Evolutionary conservation across 169 alveolate genomes (phyloP), one percentile per base, ranked within the genome.

Genomic region (Blepharisma undulans): DNA sequence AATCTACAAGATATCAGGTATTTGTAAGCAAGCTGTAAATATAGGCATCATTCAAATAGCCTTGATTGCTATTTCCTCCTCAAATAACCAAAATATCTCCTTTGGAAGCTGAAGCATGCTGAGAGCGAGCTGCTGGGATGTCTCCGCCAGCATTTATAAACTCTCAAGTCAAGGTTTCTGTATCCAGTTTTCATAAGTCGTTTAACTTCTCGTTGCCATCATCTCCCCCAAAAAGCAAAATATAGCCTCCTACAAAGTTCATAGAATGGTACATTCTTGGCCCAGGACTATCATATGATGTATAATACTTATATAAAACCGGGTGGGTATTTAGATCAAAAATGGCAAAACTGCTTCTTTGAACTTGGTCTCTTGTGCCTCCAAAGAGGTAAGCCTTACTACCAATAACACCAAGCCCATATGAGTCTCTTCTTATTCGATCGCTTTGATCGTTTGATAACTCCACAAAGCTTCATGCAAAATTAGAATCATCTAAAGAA

Each of bases 101-200:
- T 19, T 19, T 14, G 36, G 33, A 14, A 19, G 18, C 30, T 18
- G 84, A 25, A 19, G 84, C n/a, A 76, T 97, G 98, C 4, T 98
- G 98, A 81, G 96, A 97, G 36, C 98, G 92, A 6, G 95, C 95
- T 59, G 93, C 78, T 14, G 98, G 98, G 25, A 92, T 48, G 48
- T 92, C 92, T 4, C 97, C 96, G 76, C 76, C 76, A 71, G 94
- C 86, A n/a, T 85, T 33, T 8, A 92, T 71, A 30, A 93, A 61
- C 61, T 74, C 92, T 95, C 96, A 92, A 30, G 32, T 60, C 22
- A 27, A 72, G 1, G 81, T 61, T 14, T 60, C 78, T 0, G 92
- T 82, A 71, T 92, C 94, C 30, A 88, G 88, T 71, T 88, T 88
- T 82, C 94, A 94, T 25, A 94, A 59, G 74, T 94, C 97, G 59